A percentile compares a stretch with the other conserved stretches of the same genome.
Evolutionary conservation across 768 basidiomycete genomes (phyloP).

Genomic region (Mycena haematopus): DNA sequence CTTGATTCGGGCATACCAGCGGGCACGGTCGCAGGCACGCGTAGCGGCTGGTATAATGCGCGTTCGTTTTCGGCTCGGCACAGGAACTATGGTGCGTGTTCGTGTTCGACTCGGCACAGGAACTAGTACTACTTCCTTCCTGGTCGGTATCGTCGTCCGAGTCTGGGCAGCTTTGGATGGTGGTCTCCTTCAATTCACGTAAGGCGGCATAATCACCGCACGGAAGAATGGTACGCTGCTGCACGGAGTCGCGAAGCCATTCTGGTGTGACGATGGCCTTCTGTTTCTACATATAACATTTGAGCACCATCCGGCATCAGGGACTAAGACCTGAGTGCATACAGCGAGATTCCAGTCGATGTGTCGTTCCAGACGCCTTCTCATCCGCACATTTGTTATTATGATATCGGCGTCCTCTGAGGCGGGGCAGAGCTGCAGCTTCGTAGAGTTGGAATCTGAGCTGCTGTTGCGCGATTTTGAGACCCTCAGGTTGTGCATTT

Average conservation of each 20-base stretch:
- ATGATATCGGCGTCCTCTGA: slow-evolving; percentile 65
- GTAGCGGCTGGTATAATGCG: slow-evolving; percentile 51
- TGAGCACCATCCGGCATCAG: slow-evolving; percentile 1
- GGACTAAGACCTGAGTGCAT: slow-evolving; percentile 34
- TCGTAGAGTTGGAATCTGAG: slow-evolving; percentile 9
- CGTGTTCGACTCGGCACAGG: slow-evolving; percentile 2
- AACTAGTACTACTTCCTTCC: background rate
- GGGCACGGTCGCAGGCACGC: slow-evolving; percentile 71
- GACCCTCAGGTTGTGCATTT: slow-evolving; percentile 31
- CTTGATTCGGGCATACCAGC: slow-evolving; percentile 73
- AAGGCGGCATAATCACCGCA: slow-evolving; percentile 66
- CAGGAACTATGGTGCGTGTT: no score
- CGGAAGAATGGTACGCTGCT: slow-evolving; percentile 49
- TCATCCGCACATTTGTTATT: slow-evolving; percentile 70
- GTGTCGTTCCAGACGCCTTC: slow-evolving; percentile 73
- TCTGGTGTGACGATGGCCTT: slow-evolving; percentile 74
- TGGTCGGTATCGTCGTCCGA: slow-evolving; percentile 30
- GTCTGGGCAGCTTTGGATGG: slow-evolving; percentile 51
- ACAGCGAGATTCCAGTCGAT: slow-evolving; percentile 70
- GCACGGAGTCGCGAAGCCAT: slow-evolving; percentile 71
- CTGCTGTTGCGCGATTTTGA: slow-evolving; percentile 4
- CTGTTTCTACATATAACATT: slow-evolving; percentile 51
- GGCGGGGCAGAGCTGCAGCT: slow-evolving; percentile 45
- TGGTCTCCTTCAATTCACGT: slow-evolving; percentile 53
- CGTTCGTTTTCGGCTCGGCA: slow-evolving; percentile 14